Base-by-base conservation (phyloP, 2,329 filamentous ascomycete species). In the Colletotrichum phormii region DNA sequence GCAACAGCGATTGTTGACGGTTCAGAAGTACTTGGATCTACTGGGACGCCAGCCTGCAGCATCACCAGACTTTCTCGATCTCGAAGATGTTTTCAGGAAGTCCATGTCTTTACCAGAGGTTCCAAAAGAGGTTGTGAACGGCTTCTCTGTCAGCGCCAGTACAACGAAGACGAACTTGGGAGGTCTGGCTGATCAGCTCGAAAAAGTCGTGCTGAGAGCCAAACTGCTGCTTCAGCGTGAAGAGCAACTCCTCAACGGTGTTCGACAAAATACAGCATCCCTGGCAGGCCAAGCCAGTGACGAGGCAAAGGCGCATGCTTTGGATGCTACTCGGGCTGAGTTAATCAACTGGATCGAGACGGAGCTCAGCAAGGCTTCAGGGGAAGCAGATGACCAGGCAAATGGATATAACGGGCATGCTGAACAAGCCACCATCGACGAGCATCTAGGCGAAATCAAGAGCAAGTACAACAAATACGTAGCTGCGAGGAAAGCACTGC, bases 321-420 rank as follows among this genome's bases (percentile, higher is more conserved):
- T 93, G 11, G 86, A 85, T 54, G 82, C 82, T 8, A 89, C 90
- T 12, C 86, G 91, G 18, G 87, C 88, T 64, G 88, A 89, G 74
- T 84, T 93, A 63, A 92, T 93, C 71, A 84, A 81, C 69, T 93
- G 91, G 91, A 91, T 93, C 69, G 91, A 93, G 79, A 83, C 82
- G 5, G 91, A 92, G 78, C 81, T 93, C 26, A 82, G 85, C 64
- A 89, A 88, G 67, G 89, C 89, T 1, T 84, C 85, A 5, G 81
- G 81, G 6, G 77, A 78, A 0, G 60, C 57, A 11, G 74, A 77
- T 5, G 78, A 79, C 6, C 75, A 75, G 26, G 65, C 75, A 4
- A 75, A 64, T 67, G n/a, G 73, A 57, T 67, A 75, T 13, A 70
- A 77, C 37, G 76, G 76, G 18, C 55, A 29, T 5, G 37, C 67